Conservation (phyloP, 768 basidiomycete genomes). For the Dentipellis fragilis region DNA sequence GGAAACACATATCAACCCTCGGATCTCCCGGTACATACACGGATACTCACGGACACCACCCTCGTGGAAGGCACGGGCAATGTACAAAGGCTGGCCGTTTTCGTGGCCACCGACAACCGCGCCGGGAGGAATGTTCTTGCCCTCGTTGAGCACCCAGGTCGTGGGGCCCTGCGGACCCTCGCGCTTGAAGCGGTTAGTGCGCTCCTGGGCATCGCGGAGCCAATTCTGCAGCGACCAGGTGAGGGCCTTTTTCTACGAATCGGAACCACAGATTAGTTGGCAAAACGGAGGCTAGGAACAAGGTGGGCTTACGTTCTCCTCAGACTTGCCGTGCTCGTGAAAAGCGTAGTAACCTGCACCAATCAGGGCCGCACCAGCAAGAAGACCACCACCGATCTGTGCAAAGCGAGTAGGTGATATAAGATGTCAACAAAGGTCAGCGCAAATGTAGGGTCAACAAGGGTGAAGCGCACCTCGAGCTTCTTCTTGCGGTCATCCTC, state of each 20-base stretch:
- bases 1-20: neutral
- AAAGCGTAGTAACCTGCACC: constrained; percentile 42
- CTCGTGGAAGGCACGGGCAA: constrained; percentile 49
- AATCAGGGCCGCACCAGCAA: constrained; percentile 40
- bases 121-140: constrained; percentile 45
- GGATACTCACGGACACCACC: constrained; percentile 40
- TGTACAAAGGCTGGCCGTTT: constrained; percentile 44
- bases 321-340: constrained; percentile 43
- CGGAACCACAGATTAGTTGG: neutral
- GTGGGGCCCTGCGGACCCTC: constrained; percentile 36
- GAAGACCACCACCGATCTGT: constrained; percentile 57
- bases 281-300: neutral
- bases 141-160: constrained; percentile 54
- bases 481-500: constrained; percentile 47
- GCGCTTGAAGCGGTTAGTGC: constrained; percentile 37
- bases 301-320: constrained; percentile 41
- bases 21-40: neutral
- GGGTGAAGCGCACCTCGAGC: constrained; percentile 32
- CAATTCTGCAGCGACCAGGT: constrained; percentile 44
- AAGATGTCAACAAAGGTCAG: neutral
- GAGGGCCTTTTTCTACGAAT: neutral
- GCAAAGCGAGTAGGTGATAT: neutral
- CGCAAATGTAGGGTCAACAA: neutral
- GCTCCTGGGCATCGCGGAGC: constrained; percentile 45
- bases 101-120: constrained; percentile 46